Evolutionary conservation across 805 yeast species (phyloP).

Genomic region (Ogataea kodamae): DNA sequence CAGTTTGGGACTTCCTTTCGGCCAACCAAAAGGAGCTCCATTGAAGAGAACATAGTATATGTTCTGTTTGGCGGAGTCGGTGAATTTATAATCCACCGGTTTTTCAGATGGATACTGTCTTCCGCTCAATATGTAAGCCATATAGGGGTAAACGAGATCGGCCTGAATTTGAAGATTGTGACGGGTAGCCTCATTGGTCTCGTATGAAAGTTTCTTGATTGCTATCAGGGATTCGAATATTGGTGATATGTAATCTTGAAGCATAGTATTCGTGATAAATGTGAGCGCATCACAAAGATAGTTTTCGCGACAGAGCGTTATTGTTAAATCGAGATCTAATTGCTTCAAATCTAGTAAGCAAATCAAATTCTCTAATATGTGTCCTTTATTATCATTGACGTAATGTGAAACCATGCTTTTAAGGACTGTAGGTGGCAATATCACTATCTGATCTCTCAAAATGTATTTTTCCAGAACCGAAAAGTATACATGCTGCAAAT

Average conservation of each 20-base stretch:
- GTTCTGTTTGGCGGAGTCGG: conserved; percentile 43
- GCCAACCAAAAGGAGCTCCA: conserved; percentile 49
- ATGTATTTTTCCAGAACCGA: conserved; percentile 51
- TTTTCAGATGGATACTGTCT: conserved; percentile 75
- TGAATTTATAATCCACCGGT: conserved; percentile 35
- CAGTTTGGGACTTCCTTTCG: conserved; percentile 34
- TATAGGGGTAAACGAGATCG: conserved; percentile 50
- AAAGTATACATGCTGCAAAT: conserved; percentile 42
- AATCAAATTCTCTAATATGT: conserved; percentile 59
- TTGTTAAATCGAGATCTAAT: conserved; percentile 75
- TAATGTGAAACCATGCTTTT: conserved; percentile 57
- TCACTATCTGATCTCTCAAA: conserved; percentile 40
- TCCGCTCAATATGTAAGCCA: conserved; percentile 70
- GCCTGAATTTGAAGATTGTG: conserved; percentile 16
- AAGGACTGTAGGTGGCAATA: conserved; percentile 61
- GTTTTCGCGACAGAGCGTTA: conserved; percentile 55
- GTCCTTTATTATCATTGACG: conserved; percentile 39
- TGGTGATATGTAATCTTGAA: conserved; percentile 73
- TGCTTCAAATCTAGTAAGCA: conserved; percentile 64
- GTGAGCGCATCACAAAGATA: conserved; percentile 59
- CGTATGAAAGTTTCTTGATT: conserved; percentile 18
- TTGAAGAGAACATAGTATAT: conserved; percentile 59
- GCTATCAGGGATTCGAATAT: conserved; percentile 52
- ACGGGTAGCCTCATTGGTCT: conserved; percentile 12
- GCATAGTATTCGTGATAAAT: conserved; percentile 67